Conservation (phyloP, 345 rosid genomes). For the Arabidopsis suecica region DNA sequence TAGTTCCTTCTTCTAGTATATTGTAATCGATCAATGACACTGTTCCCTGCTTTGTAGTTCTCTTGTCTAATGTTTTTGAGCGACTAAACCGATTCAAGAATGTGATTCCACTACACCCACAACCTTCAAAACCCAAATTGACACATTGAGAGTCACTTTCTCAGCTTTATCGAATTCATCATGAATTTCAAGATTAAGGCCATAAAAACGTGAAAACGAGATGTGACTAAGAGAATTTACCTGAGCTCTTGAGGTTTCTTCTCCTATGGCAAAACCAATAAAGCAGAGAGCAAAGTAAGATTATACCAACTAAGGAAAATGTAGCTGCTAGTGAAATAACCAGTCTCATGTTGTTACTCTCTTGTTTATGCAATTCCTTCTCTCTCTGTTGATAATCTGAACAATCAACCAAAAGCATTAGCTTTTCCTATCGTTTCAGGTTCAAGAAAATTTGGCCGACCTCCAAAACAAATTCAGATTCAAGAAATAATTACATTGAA, state of each 20-base stretch:
- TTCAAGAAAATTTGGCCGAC: constrained; percentile 20
- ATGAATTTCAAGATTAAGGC: not conserved
- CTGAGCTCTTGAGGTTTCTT: constrained; percentile 55
- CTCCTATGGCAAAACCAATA: constrained; percentile 60
- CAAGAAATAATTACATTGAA: not conserved
- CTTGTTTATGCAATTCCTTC: constrained; percentile 48
- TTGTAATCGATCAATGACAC: constrained; percentile 67
- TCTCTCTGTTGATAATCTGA: constrained; percentile 57
- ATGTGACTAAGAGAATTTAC: constrained; percentile 41
- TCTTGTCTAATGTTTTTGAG: constrained; percentile 54
- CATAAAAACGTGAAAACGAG: constrained; percentile 17
- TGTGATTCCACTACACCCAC: constrained; percentile 59
- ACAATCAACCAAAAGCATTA: constrained; percentile 25
- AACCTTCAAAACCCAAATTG: constrained; percentile 49
- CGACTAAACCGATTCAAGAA: constrained; percentile 58
- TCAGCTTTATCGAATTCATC: constrained; percentile 9
- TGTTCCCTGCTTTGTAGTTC: constrained; percentile 42
- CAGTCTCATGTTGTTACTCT: constrained; percentile 52
- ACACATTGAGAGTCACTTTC: constrained; percentile 2
- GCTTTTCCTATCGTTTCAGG: not conserved
- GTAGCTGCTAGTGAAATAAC: constrained; percentile 59
- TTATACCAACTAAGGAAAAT: constrained; percentile 56
- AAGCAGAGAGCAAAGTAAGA: constrained; percentile 52
- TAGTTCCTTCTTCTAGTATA: constrained; percentile 69
- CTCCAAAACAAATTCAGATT: not conserved